Conservation (phyloP, 1,284 basidiomycete species). For the Laetiporus sulphureus region DNA sequence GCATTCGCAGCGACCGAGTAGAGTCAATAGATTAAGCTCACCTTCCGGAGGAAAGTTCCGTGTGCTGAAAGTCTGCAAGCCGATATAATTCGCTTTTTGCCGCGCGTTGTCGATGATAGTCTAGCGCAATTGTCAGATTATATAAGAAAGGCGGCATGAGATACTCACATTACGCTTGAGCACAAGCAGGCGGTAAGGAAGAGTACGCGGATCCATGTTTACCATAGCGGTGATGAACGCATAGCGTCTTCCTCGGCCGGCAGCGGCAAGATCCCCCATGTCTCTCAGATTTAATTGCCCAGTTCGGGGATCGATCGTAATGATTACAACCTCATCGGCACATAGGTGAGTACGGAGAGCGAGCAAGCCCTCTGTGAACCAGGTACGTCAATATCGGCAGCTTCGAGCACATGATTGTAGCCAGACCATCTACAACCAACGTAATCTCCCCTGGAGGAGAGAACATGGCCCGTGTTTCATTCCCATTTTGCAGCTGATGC, state of each 20-base stretch:
- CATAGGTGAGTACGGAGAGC: slow-evolving; percentile 62
- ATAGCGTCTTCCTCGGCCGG: slow-evolving; percentile 60
- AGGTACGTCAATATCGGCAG: too few relatives aligned
- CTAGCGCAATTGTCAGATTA: slow-evolving; percentile 28
- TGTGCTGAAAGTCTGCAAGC: slow-evolving; percentile 59
- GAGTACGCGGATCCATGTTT: slow-evolving; percentile 53
- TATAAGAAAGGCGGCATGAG: neutral
- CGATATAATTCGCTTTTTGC: slow-evolving; percentile 71
- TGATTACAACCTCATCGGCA: slow-evolving; percentile 63
- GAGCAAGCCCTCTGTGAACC: slow-evolving; percentile 38
- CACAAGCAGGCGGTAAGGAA: slow-evolving; percentile 45
- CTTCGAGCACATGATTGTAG: too few relatives aligned
- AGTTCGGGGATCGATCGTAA: slow-evolving; percentile 68
- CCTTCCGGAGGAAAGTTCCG: slow-evolving; percentile 62
- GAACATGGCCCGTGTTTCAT: slow-evolving; percentile 45
- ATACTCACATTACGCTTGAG: slow-evolving; percentile 50
- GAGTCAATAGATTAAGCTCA: slow-evolving; percentile 19
- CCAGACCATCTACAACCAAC: slow-evolving; percentile 48
- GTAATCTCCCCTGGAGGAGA: slow-evolving; percentile 50
- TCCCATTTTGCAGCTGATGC: slow-evolving; percentile 42
- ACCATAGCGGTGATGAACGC: slow-evolving; percentile 46
- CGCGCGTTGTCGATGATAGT: slow-evolving; percentile 70
- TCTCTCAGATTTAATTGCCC: slow-evolving; percentile 66
- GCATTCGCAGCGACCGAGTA: neutral
- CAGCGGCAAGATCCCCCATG: slow-evolving; percentile 68